These are phyloP conservation scores for Kalmusia sp. DNA, from an alignment of 2,329 filamentous ascomycete genomes.

Conservation along the genomic window DNA sequence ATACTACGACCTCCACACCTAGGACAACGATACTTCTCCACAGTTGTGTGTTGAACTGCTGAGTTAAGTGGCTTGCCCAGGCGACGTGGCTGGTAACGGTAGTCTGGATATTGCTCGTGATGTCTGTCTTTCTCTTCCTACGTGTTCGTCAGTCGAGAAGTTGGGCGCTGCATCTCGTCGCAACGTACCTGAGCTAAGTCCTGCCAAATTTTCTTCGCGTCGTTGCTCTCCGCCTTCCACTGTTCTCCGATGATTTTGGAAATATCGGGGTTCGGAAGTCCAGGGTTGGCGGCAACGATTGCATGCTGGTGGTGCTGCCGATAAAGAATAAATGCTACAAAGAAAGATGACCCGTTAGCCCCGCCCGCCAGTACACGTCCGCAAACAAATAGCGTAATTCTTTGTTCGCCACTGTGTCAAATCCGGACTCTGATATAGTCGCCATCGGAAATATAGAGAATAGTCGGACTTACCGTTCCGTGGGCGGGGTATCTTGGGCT, in stretches of 20 bases:
- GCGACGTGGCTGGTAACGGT: constrained; percentile 86
- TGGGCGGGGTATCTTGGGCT: constrained; percentile 74
- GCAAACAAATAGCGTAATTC: constrained; percentile 37
- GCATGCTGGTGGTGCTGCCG: constrained; percentile 88
- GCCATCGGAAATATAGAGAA: constrained; percentile 29
- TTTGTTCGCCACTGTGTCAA: constrained; percentile 32
- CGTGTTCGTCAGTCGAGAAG: constrained; percentile 18
- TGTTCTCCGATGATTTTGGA: constrained; percentile 95
- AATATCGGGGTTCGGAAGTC: constrained; percentile 91
- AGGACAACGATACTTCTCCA: constrained; percentile 63
- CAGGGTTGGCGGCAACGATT: constrained; percentile 83
- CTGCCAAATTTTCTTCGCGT: constrained; percentile 86
- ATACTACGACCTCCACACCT: constrained; percentile 76
- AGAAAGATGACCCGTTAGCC: constrained; percentile 28
- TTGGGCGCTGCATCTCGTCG: neutral
- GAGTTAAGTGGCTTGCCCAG: constrained; percentile 44
- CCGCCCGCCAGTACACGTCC: constrained; percentile 20
- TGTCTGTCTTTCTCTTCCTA: constrained; percentile 90
- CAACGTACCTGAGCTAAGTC: constrained; percentile 76
- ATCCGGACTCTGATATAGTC: constrained; percentile 12
- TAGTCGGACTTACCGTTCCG: constrained; percentile 67
- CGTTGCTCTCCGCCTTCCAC: constrained; percentile 80
- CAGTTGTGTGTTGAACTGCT: constrained; percentile 41
- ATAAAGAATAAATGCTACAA: constrained; percentile 93
- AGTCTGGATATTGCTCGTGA: constrained; percentile 87